Evolutionary conservation across 768 basidiomycete genomes (phyloP).

Genomic region (Cubamyces lactineus): DNA sequence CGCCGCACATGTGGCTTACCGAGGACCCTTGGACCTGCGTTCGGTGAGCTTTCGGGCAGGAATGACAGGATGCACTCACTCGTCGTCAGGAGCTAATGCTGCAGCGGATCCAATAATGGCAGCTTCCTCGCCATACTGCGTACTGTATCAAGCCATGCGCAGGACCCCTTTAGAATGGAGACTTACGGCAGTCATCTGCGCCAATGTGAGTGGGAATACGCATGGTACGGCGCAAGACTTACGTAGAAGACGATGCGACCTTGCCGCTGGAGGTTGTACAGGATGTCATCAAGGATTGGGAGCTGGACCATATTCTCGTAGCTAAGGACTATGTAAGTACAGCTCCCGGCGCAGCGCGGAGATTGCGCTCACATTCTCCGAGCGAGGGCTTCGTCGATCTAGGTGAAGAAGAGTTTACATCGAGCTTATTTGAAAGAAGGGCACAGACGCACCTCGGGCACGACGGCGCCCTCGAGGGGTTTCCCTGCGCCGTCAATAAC

Average conservation of each 20-base stretch:
- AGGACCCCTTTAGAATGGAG: background rate
- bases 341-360: background rate
- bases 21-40: constrained; percentile 57
- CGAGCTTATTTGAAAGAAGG: background rate
- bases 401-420: background rate
- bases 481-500: constrained; percentile 81
- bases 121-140: constrained; percentile 88
- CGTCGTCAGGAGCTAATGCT: constrained; percentile 79
- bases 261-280: constrained; percentile 92
- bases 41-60: constrained; percentile 12
- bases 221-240: constrained; percentile 34
- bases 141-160: background rate
- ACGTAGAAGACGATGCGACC: constrained; percentile 93
- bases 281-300: constrained; percentile 83
- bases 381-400: constrained; percentile 74
- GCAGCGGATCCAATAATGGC: constrained; percentile 89
- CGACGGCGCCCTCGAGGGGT: constrained; percentile 69
- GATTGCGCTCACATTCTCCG: constrained; percentile 54
- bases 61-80: constrained; percentile 53
- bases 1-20: constrained; percentile 45
- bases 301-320: constrained; percentile 81
- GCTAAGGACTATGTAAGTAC: constrained; percentile 36
- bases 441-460: constrained; percentile 65
- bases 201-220: background rate
- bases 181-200: constrained; percentile 82